These are phyloP conservation scores for Melaleuca quinquenervia DNA, from an alignment of 345 rosid genomes.

Conservation along the genomic window DNA sequence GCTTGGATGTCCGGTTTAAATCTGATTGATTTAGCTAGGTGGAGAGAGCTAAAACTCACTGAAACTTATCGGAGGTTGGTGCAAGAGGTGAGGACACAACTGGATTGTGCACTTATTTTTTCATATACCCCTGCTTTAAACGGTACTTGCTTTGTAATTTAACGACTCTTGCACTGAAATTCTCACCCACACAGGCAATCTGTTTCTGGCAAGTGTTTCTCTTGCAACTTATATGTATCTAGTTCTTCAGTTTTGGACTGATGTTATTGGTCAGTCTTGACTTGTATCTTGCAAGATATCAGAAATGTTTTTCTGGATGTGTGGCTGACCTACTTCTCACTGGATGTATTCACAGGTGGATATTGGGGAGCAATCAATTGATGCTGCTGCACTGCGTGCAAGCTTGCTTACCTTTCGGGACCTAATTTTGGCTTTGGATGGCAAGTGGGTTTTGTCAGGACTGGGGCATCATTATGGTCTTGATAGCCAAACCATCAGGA, in stretches of 20 bases:
- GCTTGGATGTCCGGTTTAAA: slow-evolving; percentile 94
- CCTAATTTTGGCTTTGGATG: slow-evolving; percentile 48
- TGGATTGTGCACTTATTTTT: not conserved
- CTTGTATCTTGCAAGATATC: not conserved
- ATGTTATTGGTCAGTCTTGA: not conserved
- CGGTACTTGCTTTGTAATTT: not conserved
- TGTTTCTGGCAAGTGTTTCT: not conserved
- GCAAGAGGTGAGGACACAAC: not conserved
- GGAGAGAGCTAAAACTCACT: slow-evolving; percentile 26
- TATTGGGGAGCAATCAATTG: slow-evolving; percentile 26
- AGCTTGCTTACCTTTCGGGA: slow-evolving; percentile 77
- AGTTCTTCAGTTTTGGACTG: not conserved
- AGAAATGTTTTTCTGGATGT: not conserved
- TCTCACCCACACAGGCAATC: not conserved
- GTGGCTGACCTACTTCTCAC: not conserved
- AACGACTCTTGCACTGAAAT: not conserved
- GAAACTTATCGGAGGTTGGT: not conserved
- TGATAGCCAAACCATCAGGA: slow-evolving; percentile 26
- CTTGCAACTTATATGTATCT: not conserved
- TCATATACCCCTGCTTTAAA: not conserved
- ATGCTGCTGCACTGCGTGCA: slow-evolving; percentile 50
- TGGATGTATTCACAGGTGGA: slow-evolving; percentile 22
- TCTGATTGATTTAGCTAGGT: slow-evolving; percentile 62
- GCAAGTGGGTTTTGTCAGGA: slow-evolving; percentile 62
- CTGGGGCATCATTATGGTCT: slow-evolving; percentile 69